Evolutionary conservation across 371 early-diverging fungal genomes (phyloP), one percentile per base, ranked within the genome.

Genomic region (Zychaea mexicana): DNA sequence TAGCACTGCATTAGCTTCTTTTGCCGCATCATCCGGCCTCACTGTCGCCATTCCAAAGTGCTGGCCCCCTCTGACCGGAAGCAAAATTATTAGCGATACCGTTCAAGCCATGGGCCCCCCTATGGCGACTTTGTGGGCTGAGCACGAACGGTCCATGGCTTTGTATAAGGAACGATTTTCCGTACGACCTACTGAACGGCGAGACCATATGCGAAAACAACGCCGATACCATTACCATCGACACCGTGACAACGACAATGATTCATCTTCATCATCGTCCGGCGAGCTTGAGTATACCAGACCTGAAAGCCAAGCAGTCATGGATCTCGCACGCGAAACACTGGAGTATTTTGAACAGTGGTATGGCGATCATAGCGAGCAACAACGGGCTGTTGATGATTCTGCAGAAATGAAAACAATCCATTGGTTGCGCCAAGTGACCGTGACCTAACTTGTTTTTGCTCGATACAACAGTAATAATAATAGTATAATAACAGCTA

Each of bases 331-430:
- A 21, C 38, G 59, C 2, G 38, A 39, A 36, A 30, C 59, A n/a
- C 19, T 58, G 2, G 45, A 28, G n/a, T 58, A 58, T 39, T 58
- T 58, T 58, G 59, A 58, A 45, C 33, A 49, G 22, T 49, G 49
- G 49, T 49, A 49, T 24, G 49, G 49, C n/a, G 15, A 15, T 15
- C 5, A 15, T 33, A 33, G 12, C 12, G 45, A 45, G 17, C 45
- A 45, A 45, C 10, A 45, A 19, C 45, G 5, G 33, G 5, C 33
- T 33, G 33, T 8, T 33, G 5, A 42, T 49, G 6, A 19, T 49
- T 22, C 49, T 22, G 9, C 49, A 9, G n/a, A 49, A 24, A 49
- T 49, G 22, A 49, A 49, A 49, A 22, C 49, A 0, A 49, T 49
- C 7, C 6, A 22, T 49, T 49, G 49, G 49, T 49, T 49, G n/a